Evolutionary conservation across 495 filamentous ascomycete genomes (phyloP).

Genomic region (Xylaria palmicola): DNA sequence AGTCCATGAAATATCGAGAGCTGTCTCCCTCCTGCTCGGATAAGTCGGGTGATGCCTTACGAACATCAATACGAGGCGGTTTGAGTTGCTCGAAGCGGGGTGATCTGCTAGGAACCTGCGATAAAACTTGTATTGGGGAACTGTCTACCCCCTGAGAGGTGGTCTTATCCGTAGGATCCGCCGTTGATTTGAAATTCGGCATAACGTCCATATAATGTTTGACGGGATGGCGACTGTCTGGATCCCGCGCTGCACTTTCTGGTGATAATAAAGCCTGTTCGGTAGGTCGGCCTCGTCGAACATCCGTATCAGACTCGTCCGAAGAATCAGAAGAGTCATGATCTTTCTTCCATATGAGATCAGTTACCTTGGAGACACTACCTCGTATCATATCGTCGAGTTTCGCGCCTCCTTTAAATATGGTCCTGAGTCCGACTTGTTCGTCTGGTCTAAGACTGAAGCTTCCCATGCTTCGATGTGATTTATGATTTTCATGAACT

Average conservation of each 20-base stretch:
- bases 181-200: conserved; percentile 35
- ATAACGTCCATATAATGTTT: conserved; percentile 42
- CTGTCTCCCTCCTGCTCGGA: conserved; percentile 32
- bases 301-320: conserved; percentile 42
- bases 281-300: conserved; percentile 32
- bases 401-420: conserved; percentile 45
- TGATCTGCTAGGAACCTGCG: conserved; percentile 38
- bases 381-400: conserved; percentile 49
- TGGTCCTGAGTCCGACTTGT: conserved; percentile 37
- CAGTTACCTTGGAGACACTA: conserved; percentile 49
- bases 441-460: conserved; percentile 43
- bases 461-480: conserved; percentile 39
- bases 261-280: conserved; percentile 25
- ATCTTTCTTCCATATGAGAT: conserved; percentile 49
- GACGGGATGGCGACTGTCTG: conserved; percentile 23
- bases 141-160: conserved; percentile 14
- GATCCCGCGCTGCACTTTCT: conserved; percentile 19
- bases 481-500: conserved; percentile 37
- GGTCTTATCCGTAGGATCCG: conserved; percentile 14
- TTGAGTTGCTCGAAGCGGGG: conserved; percentile 56
- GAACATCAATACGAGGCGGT: conserved; percentile 62
- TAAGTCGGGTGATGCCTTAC: conserved; percentile 45
- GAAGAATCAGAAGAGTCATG: conserved; percentile 35
- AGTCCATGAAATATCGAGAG: conserved; percentile 20
- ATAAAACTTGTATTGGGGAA: conserved; percentile 18